Percentiles rank a stretch among this genome's conserved stretches.
phyloP scores from a whole-genome alignment of 1,284 basidiomycete genomes.

The Cryptococcus amylolentus region DNA sequence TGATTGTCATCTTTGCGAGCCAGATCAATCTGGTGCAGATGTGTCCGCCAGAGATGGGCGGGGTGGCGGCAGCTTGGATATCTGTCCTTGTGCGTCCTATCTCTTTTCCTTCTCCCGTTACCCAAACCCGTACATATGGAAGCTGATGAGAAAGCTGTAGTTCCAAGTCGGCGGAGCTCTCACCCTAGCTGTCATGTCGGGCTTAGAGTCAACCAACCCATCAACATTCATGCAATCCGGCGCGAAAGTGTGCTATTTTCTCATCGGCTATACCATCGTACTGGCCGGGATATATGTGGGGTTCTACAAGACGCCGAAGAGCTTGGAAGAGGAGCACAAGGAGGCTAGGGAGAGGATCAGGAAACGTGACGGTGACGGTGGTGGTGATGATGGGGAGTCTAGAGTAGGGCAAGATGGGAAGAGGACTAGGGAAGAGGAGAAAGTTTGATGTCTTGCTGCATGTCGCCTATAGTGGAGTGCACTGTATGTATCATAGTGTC shows the following conservation, averaged over 20 bases:
- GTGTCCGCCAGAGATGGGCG: slow-evolving; percentile 33
- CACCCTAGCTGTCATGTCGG: slow-evolving; percentile 38
- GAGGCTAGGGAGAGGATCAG: slow-evolving; percentile 26
- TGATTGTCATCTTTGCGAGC: not conserved
- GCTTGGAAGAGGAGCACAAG: slow-evolving; percentile 29
- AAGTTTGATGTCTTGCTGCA: no score
- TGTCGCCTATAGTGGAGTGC: no score
- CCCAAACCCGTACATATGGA: not conserved
- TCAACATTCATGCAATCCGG: slow-evolving; percentile 20
- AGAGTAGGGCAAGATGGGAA: no score
- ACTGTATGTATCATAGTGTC: no score
- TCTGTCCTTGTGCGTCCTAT: slow-evolving; percentile 22
- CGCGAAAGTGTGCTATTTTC: slow-evolving; percentile 26
- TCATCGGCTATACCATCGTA: slow-evolving; percentile 24
- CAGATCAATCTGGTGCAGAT: slow-evolving; percentile 26
- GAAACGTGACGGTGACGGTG: not conserved
- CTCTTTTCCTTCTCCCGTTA: not conserved
- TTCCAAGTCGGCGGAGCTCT: slow-evolving; percentile 34
- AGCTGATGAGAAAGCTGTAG: not conserved
- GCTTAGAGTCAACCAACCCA: slow-evolving; percentile 25
- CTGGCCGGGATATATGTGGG: slow-evolving; percentile 22
- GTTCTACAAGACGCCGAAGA: slow-evolving; percentile 25
- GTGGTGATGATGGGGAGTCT: no score
- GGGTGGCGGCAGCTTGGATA: slow-evolving; percentile 35
- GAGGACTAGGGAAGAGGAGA: no score